Evolutionary conservation across 305 asterid genomes (phyloP), one percentile per base, ranked within the genome.

Genomic region (Fraxinus ornus): DNA sequence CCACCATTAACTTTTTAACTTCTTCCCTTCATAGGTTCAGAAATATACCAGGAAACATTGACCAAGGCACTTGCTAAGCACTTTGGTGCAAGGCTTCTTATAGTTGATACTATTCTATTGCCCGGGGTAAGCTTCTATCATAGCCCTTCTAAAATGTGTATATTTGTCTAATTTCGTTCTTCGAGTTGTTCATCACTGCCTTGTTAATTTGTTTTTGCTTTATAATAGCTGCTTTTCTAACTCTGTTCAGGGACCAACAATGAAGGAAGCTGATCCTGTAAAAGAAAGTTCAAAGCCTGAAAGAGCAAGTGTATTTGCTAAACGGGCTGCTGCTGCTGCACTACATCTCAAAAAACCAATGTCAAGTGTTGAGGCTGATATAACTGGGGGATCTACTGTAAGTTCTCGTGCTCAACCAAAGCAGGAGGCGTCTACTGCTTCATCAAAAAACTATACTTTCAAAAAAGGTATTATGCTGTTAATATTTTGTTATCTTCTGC

Each of bases 371-470:
- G 98, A 92, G 90, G 97, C 98, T 78, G 98, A 92, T 88, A 91
- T 92, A 76, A 90, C 94, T 78, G 97, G 95, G 76, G 94, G 97
- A 78, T 91, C 98, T 82, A 86, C 90, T 15, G 66, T 93, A 77
- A 89, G 95, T 85, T 89, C 95, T 77, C 95, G 86, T 22, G 92
- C 91, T 70, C 97, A 84, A 86, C 98, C 97, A 80, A 95, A 92
- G 91, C 98, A 90, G 92, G 98, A 94, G 90, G 91, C 91, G 15
- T 92, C 98, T 80, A 92, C 97, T 47, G 98, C 98, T 76, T 87
- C 98, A 78, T 94, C 98, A 10, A 91, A 91, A 86, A 89, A 86
- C 83, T 88, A 89, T 82, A 86, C 91, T 37, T 95, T 95, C 81
- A 95, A 89, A 86, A 89, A 91, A 86, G 98, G 98, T 90, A 85